phyloP scores from a whole-genome alignment of 495 filamentous ascomycete species.

The Rostrohypoxylon terebratum region DNA sequence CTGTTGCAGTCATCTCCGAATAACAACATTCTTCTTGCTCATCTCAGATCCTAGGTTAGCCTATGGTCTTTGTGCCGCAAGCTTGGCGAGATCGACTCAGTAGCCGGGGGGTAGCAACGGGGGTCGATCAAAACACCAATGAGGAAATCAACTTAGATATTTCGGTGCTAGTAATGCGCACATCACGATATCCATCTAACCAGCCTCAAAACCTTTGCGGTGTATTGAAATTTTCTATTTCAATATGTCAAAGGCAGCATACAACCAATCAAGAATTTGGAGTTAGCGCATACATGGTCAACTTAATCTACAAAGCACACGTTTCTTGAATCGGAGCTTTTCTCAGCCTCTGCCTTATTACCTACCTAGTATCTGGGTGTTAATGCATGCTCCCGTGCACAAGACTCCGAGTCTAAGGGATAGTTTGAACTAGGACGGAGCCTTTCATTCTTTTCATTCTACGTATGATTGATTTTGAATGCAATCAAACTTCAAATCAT shows the following conservation, averaged over 20 bases:
- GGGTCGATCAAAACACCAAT: conserved; percentile 35
- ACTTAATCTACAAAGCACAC: conserved; percentile 8
- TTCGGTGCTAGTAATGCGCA: conserved; percentile 37
- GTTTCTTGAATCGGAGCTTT: conserved; percentile 10
- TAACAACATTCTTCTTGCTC: neutral
- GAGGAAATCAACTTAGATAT: conserved; percentile 32
- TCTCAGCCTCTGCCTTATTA: conserved; percentile 5
- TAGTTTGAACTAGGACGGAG: neutral
- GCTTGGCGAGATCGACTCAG: conserved; percentile 41
- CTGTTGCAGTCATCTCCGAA: neutral
- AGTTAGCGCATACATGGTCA: neutral
- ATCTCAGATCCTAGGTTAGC: conserved; percentile 19
- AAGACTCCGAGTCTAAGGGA: neutral
- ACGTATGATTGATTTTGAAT: neutral
- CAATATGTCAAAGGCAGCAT: neutral
- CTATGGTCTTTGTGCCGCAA: conserved; percentile 39
- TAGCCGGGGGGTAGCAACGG: conserved; percentile 26
- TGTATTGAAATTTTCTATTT: conserved; percentile 26
- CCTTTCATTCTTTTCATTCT: neutral
- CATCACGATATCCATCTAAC: conserved; percentile 38
- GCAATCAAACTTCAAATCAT: neutral
- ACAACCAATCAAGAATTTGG: neutral
- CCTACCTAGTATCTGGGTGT: neutral
- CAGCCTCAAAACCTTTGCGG: conserved; percentile 7
- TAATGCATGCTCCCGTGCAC: conserved; percentile 7